phyloP scores from a whole-genome alignment of 495 filamentous ascomycete species.

The Terfezia claveryi region DNA sequence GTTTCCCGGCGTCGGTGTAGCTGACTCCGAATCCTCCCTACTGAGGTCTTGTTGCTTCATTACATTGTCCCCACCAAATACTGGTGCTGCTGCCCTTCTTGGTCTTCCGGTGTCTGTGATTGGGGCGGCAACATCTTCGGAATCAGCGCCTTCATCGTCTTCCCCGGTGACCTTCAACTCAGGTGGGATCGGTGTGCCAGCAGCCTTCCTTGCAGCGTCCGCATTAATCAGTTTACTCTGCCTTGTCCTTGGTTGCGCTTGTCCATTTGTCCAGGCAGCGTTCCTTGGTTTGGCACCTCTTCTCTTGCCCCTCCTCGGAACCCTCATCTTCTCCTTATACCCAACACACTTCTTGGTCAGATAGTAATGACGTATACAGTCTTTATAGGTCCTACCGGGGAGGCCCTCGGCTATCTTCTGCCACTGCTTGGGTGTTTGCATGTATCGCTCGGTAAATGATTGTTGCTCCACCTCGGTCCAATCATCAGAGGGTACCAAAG shows the following conservation, averaged over 20 bases:
- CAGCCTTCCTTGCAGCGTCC: constrained; percentile 29
- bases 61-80: constrained; percentile 34
- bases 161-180: constrained; percentile 34
- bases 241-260: constrained; percentile 33
- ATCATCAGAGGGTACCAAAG: constrained; percentile 54
- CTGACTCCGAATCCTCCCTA: constrained; percentile 1
- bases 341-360: constrained; percentile 69
- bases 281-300: constrained; percentile 11
- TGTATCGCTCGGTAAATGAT: constrained; percentile 56
- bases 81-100: constrained; percentile 45
- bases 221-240: constrained; percentile 58
- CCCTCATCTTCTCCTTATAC: constrained; percentile 67
- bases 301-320: constrained; percentile 41
- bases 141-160: constrained; percentile 26
- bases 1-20: neutral
- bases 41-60: constrained; percentile 13
- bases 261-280: neutral
- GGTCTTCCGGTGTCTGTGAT: constrained; percentile 50
- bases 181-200: constrained; percentile 19
- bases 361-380: constrained; percentile 91
- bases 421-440: constrained; percentile 76
- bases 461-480: constrained; percentile 62
- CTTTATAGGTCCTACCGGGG: constrained; percentile 59
- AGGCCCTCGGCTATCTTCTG: constrained; percentile 62
- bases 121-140: constrained; percentile 29